A percentile compares a stretch with the other conserved stretches of the same genome.
These are phyloP conservation scores for Kwoniella europaea DNA, from an alignment of 768 basidiomycete species.

Conservation along the genomic window DNA sequence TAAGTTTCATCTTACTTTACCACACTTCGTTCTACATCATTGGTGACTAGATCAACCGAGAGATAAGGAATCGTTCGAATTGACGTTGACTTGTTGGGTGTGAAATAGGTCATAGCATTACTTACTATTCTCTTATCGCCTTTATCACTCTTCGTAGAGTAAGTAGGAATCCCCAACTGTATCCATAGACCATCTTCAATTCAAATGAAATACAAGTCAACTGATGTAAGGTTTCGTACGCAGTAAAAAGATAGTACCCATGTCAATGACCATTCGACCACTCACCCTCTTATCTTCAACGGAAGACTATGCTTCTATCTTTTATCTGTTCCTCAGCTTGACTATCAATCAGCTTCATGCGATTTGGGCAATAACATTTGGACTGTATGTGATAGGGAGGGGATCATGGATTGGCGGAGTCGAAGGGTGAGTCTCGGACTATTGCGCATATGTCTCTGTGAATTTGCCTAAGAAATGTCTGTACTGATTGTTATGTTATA, in stretches of 20 bases:
- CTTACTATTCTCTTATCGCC: slow-evolving; percentile 70
- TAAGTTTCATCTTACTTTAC: neutral
- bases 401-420: slow-evolving; percentile 77
- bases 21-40: too few species aligned
- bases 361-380: slow-evolving; percentile 92
- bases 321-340: slow-evolving; percentile 81
- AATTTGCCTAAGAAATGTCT: too few species aligned
- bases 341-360: slow-evolving; percentile 96
- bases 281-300: slow-evolving; percentile 72
- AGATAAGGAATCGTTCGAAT: neutral
- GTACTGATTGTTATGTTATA: too few species aligned
- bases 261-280: slow-evolving; percentile 62
- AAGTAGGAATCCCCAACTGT: slow-evolving; percentile 26
- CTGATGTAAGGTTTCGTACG: too few species aligned
- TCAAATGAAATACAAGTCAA: too few species aligned
- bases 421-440: slow-evolving; percentile 66
- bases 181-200: slow-evolving; percentile 65
- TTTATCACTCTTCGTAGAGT: slow-evolving; percentile 36
- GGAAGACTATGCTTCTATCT: slow-evolving; percentile 74
- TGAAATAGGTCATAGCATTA: slow-evolving; percentile 66
- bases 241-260: slow-evolving; percentile 65
- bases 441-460: too few species aligned
- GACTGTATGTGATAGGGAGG: slow-evolving; percentile 85
- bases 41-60: too few species aligned
- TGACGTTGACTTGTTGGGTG: neutral